Base-by-base conservation (phyloP, 1,139 yeast genomes). In the Lodderomyces oxycetoniae region DNA sequence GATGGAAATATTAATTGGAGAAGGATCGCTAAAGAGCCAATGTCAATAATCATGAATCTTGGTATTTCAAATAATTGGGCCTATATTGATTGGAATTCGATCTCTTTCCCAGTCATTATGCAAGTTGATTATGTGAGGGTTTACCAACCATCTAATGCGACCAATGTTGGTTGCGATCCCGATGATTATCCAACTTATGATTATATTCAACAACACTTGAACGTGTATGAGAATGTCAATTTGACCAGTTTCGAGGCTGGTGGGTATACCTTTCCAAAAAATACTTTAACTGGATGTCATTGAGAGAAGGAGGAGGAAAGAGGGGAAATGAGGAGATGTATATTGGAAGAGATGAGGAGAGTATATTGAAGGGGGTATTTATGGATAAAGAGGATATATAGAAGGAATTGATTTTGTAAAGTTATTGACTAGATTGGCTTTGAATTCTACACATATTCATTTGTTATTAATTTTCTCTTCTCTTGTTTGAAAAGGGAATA, bases 31-130 rank as follows among this genome's bases (percentile, higher is more conserved):
- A 79, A 81, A 55, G 96, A 87, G 54, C 96, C 96, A 39, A 84
- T 87, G 95, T 69, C 87, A 2, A 65, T 87, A 27, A 64, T 87
- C 43, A 54, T 86, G 66, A 86, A 86, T 55, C 57, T 86, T 57
- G 95, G 93, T 59, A 60, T 86, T 35, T 84, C 95, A 7, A 77
- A 78, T 43, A 75, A 79, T 36, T 86, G 95, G 95, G 82, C 86
- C 2, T 80, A 81, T 52, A 84, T 86, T 42, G 84, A 83, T 55
- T 84, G 94, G 93, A 70, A 73, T 25, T 65, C 77, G n/a, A 60
- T 86, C 31, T 53, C 57, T 30, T 85, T 86, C 71, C 95, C 95
- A 1, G 71, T 73, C 4, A 68, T 71, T 3, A 61, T 85, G 71
- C 63, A 77, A 38, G 63, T 86, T 35, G 95, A 86, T 56, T 82